Base-by-base conservation (phyloP, 2,329 filamentous ascomycete species). In the Exophiala sideris region DNA sequence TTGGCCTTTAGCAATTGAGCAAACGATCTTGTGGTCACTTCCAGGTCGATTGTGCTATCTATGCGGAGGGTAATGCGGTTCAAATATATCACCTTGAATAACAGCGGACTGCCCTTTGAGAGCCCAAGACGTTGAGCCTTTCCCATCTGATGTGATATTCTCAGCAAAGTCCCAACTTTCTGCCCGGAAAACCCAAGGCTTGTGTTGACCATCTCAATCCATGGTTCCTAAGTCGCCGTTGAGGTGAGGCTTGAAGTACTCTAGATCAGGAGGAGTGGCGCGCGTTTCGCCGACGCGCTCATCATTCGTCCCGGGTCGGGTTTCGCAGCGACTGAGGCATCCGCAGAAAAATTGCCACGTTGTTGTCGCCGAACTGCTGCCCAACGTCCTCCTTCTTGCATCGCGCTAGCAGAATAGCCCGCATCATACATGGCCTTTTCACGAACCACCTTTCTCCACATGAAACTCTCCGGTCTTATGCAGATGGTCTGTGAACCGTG, bases 271-370 rank as follows among this genome's bases (percentile, higher is more conserved):
- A 21, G 38, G 20, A 24, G 47, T 48, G 46, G 24, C 32, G 48
- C 38, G 16, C 20, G 29, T 40, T 29, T 35, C 35, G 48, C 18
- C 29, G 33, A 38, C 38, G n/a, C 18, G 32, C 21, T 16, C 45
- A 39, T 50, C 34, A 60, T 60, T 60, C 51, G 57, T 45, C 35
- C 24, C 16, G 10, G 44, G 54, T 57, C 45, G 54, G 54, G 54
- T 60, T 39, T 40, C 38, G 51, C 45, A 46, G 52, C 39, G 55
- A 46, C 50, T 45, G 49, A 55, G 57, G 57, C 57, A 60, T 45
- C 57, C 57, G 53, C 50, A 57, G 54, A 60, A 57, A 55, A 11
- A 35, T 48, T 60, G 57, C 57, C 57, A 60, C 57, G 57, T 60
- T 47, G 55, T 45, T 35, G 11, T 48, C 41, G 52, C 48, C 45